Evolutionary conservation across 495 filamentous ascomycete genomes (phyloP).

Genomic region (Xeromyces bisporus): DNA sequence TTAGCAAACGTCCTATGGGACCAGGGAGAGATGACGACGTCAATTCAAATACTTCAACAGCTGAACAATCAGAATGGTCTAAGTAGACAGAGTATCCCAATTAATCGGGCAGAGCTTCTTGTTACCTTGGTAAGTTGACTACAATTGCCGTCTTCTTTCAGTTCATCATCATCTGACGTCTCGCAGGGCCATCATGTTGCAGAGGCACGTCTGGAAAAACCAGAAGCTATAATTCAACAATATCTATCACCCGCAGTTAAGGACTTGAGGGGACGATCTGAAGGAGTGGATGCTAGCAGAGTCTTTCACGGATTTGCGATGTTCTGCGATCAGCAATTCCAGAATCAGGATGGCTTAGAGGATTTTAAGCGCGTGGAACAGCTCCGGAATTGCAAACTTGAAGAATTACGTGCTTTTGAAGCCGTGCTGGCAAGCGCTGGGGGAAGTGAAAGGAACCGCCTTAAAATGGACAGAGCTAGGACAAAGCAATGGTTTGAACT

Average conservation of each 20-base stretch:
- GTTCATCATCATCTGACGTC: constrained; percentile 6
- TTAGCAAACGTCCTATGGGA: constrained; percentile 86
- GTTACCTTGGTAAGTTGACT: constrained; percentile 53
- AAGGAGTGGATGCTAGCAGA: constrained; percentile 60
- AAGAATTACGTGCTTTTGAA: constrained; percentile 53
- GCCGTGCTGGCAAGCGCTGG: constrained; percentile 33
- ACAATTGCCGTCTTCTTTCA: background rate
- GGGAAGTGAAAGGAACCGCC: constrained; percentile 32
- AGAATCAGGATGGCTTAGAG: constrained; percentile 66
- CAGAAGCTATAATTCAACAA: constrained; percentile 69
- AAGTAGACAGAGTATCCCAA: constrained; percentile 51
- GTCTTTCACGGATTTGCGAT: constrained; percentile 89
- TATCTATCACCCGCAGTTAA: constrained; percentile 72
- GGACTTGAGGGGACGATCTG: constrained; percentile 50
- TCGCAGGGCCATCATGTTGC: constrained; percentile 64
- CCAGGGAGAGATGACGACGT: constrained; percentile 78
- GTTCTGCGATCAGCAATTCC: constrained; percentile 86
- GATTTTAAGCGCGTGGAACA: constrained; percentile 70
- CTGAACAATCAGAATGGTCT: constrained; percentile 44
- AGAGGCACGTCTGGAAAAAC: constrained; percentile 82
- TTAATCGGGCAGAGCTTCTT: constrained; percentile 64
- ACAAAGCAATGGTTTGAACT: constrained; percentile 80
- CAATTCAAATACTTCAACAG: constrained; percentile 71
- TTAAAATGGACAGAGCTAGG: constrained; percentile 34
- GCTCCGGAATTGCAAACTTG: constrained; percentile 62